Evolutionary conservation across 2,329 filamentous ascomycete species (phyloP).

Genomic region (Magnaporthiopsis poae): DNA sequence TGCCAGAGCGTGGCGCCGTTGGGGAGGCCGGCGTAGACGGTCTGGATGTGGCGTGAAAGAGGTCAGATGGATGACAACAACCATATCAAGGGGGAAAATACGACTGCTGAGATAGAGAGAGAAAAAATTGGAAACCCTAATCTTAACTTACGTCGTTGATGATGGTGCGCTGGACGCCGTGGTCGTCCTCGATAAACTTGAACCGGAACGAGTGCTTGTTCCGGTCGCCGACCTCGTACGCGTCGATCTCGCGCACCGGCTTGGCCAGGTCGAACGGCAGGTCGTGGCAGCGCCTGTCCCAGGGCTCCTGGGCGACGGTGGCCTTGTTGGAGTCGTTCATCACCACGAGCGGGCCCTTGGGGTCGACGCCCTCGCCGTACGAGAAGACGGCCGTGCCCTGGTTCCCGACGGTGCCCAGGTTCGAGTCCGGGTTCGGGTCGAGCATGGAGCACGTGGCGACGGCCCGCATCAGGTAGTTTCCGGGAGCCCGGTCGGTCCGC

Average conservation of each 20-base stretch:
- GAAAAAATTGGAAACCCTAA: too few relatives aligned
- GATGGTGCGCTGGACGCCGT: conserved; percentile 26
- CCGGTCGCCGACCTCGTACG: conserved; percentile 20
- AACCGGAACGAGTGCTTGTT: conserved; percentile 27
- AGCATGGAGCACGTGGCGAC: conserved; percentile 7
- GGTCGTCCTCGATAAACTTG: conserved; percentile 24
- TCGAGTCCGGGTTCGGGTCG: background rate
- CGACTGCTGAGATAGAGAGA: background rate
- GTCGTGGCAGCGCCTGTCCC: conserved; percentile 24
- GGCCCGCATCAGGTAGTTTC: conserved; percentile 14
- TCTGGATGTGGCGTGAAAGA: background rate
- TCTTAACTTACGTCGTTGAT: conserved; percentile 25
- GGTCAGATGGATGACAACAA: too few relatives aligned
- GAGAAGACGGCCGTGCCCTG: conserved; percentile 21
- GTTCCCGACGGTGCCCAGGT: conserved; percentile 19
- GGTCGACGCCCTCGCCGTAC: conserved; percentile 17
- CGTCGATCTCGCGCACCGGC: conserved; percentile 21
- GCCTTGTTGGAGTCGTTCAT: background rate
- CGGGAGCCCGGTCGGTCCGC: conserved; percentile 43
- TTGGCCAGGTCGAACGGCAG: conserved; percentile 25
- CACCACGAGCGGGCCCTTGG: conserved; percentile 19
- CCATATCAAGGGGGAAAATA: background rate
- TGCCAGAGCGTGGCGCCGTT: conserved; percentile 9
- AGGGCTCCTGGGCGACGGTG: conserved; percentile 17
- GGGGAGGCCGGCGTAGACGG: conserved; percentile 3